These are phyloP conservation scores for Aplosporella prunicola DNA, from an alignment of 2,329 filamentous ascomycete species.

Conservation along the genomic window DNA sequence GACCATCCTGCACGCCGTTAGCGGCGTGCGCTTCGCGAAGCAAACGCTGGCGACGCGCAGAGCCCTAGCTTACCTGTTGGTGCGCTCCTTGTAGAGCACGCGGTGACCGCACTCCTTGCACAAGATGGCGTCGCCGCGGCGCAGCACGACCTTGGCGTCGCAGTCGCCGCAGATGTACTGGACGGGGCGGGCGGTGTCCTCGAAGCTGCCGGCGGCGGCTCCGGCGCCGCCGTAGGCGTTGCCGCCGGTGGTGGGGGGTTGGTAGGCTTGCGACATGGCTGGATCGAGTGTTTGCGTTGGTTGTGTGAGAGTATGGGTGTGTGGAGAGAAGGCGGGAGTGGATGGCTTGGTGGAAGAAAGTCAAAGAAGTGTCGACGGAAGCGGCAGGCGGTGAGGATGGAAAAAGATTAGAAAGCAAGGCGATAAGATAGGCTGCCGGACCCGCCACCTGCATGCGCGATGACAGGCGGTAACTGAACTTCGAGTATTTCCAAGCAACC, in stretches of 20 bases:
- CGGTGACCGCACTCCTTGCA: constrained; percentile 92
- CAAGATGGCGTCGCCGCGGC: constrained; percentile 69
- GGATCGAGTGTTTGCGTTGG: too few relatives aligned
- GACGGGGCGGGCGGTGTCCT: constrained; percentile 36
- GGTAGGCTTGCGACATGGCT: constrained; percentile 13
- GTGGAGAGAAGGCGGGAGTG: not conserved
- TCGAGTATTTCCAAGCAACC: constrained; percentile 3
- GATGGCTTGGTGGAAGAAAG: not conserved
- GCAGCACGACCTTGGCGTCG: constrained; percentile 64
- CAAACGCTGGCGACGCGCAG: not conserved
- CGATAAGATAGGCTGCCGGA: constrained; percentile 10
- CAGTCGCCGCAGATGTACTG: constrained; percentile 68
- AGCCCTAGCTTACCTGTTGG: constrained; percentile 67
- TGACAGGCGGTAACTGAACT: not conserved
- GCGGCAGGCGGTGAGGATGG: constrained; percentile 6
- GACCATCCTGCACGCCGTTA: constrained; percentile 42
- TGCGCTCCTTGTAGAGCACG: constrained; percentile 95
- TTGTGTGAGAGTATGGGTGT: not conserved
- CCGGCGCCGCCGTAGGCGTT: constrained; percentile 13
- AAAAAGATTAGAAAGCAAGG: constrained; percentile 8
- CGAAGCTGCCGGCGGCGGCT: constrained; percentile 45
- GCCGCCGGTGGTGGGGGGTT: constrained; percentile 11
- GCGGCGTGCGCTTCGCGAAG: not conserved
- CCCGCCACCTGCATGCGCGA: constrained; percentile 7
- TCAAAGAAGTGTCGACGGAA: constrained; percentile 1